Conservation (phyloP, 306 rosid species). For the Acacia crassicarpa region DNA sequence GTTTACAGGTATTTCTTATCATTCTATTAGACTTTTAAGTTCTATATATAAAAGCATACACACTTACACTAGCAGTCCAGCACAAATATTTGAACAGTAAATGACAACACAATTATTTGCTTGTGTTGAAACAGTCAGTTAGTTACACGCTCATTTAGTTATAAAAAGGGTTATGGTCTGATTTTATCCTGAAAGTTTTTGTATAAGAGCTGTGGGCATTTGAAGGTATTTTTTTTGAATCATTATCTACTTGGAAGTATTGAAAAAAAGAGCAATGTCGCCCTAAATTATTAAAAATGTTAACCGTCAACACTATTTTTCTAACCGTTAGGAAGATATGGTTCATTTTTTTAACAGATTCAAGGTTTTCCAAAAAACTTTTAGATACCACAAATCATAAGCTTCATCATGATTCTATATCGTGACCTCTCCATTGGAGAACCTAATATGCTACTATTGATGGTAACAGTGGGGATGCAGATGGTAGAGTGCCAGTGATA, state of each 20-base stretch:
- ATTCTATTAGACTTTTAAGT: neutral
- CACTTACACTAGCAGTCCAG: neutral
- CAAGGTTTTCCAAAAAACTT: too few relatives aligned
- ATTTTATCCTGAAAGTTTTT: too few relatives aligned
- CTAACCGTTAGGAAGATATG: too few relatives aligned
- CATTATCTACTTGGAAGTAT: too few relatives aligned
- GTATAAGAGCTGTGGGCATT: too few relatives aligned
- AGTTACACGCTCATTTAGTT: neutral
- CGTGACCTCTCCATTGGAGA: constrained; percentile 16
- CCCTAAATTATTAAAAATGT: too few relatives aligned
- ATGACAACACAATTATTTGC: constrained; percentile 6
- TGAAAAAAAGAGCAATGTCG: too few relatives aligned
- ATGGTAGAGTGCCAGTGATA: constrained; percentile 54
- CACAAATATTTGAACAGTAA: neutral
- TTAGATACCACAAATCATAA: neutral
- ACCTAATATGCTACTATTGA: neutral
- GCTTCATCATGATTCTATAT: constrained; percentile 2
- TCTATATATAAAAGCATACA: neutral
- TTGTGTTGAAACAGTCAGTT: constrained; percentile 25
- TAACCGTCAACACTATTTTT: too few relatives aligned
- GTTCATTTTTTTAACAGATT: too few relatives aligned
- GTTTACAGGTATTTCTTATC: constrained; percentile 44
- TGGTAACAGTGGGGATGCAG: constrained; percentile 53
- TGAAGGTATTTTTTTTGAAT: too few relatives aligned
- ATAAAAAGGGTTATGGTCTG: too few relatives aligned